phyloP scores from a whole-genome alignment of 176 grass and related monocot genomes.

The Eleusine indica region DNA sequence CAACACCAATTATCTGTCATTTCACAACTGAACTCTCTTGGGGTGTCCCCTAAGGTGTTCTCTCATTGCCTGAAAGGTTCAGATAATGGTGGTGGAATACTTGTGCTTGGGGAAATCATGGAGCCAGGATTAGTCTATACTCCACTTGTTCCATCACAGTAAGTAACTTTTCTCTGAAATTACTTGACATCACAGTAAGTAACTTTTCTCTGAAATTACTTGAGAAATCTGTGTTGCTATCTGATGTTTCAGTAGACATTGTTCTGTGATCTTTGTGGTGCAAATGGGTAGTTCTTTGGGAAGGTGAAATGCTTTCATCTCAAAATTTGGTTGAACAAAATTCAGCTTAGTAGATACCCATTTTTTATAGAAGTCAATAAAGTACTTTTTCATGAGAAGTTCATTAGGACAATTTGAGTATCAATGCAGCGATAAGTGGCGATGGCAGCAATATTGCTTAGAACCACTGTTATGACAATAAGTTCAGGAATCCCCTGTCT shows the following conservation, averaged over 20 bases:
- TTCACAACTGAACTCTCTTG: slow-evolving; percentile 74
- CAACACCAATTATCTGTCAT: slow-evolving; percentile 82
- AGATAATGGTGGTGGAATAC: slow-evolving; percentile 87
- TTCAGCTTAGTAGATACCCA: not conserved
- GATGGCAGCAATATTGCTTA: not conserved
- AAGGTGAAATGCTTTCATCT: slow-evolving; percentile 15
- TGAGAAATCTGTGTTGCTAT: slow-evolving; percentile 9
- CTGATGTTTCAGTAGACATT: slow-evolving; percentile 22
- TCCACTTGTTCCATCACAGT: slow-evolving; percentile 91
- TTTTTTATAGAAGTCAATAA: not conserved
- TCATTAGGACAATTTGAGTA: not conserved
- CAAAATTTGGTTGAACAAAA: not conserved
- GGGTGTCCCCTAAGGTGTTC: slow-evolving; percentile 79
- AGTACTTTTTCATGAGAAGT: not conserved
- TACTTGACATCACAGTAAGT: slow-evolving; percentile 68
- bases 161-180: slow-evolving; percentile 31
- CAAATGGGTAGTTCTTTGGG: not conserved
- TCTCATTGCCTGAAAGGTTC: slow-evolving; percentile 98
- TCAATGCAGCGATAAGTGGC: not conserved
- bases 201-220: slow-evolving; percentile 9
- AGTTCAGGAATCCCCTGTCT: slow-evolving; percentile 12
- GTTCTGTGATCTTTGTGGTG: slow-evolving; percentile 18
- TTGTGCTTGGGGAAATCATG: slow-evolving; percentile 90
- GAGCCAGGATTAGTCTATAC: slow-evolving; percentile 94
- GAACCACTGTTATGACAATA: slow-evolving; percentile 14